Conservation (phyloP, 75 land plant genomes). For the Picea sitchensis region DNA sequence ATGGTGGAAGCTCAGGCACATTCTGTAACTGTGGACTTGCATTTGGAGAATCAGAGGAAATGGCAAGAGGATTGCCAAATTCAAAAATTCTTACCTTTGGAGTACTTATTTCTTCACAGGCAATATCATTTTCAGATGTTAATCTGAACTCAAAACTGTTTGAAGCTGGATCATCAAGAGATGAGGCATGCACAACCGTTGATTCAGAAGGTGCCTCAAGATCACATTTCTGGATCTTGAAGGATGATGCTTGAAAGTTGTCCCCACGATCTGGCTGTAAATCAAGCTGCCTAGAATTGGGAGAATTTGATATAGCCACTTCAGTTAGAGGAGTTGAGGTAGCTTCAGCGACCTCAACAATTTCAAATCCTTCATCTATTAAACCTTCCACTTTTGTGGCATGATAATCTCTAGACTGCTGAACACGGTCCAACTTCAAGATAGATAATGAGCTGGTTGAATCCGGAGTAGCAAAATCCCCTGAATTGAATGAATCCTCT, state of each 20-base stretch:
- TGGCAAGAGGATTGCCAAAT: not conserved
- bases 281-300: not conserved
- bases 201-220: not conserved
- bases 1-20: not conserved
- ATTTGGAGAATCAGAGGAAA: not conserved
- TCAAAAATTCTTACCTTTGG: not conserved
- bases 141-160: not conserved
- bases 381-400: too few species aligned
- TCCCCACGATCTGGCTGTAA: too few species aligned
- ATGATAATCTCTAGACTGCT: not conserved
- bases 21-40: not conserved
- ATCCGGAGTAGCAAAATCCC: not conserved
- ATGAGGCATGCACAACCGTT: not conserved
- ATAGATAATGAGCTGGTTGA: not conserved
- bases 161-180: not conserved
- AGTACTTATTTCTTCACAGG: not conserved
- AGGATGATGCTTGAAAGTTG: not conserved
- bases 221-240: not conserved
- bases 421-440: not conserved
- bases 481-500: not conserved
- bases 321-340: not conserved
- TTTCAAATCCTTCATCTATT: constrained; percentile 4
- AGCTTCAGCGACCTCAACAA: not conserved
- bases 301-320: constrained; percentile 1
- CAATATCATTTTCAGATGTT: not conserved